phyloP scores from a whole-genome alignment of 2,329 filamentous ascomycete species.

The Macrophomina pseudophaseolina region DNA sequence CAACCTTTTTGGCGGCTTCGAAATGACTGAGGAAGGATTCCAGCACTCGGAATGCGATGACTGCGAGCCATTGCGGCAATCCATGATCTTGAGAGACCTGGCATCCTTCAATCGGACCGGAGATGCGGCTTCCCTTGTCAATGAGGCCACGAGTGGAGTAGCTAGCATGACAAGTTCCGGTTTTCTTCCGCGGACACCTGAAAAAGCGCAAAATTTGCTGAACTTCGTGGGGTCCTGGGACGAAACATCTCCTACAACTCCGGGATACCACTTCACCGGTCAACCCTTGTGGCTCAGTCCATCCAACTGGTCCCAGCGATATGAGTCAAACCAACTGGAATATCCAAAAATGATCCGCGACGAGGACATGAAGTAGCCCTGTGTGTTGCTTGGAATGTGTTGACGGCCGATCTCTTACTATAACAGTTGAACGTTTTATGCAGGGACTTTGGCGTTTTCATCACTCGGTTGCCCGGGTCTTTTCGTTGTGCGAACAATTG shows the following conservation, averaged over 20 bases:
- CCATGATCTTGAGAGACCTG: constrained; percentile 18
- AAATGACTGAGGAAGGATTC: constrained; percentile 13
- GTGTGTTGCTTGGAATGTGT: background rate
- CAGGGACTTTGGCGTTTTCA: background rate
- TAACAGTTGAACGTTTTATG: background rate
- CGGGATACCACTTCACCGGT: constrained; percentile 14
- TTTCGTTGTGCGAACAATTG: background rate
- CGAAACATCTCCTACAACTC: background rate
- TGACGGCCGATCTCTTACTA: background rate
- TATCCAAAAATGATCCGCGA: constrained; percentile 19
- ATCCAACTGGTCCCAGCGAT: constrained; percentile 2
- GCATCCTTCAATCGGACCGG: constrained; percentile 14
- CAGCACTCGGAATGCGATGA: constrained; percentile 2
- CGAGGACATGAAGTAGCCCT: constrained; percentile 12
- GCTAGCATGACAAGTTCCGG: constrained; percentile 13
- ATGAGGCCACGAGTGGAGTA: constrained; percentile 22
- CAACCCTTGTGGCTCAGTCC: constrained; percentile 13
- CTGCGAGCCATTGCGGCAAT: constrained; percentile 8
- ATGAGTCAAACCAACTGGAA: background rate
- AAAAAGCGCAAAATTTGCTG: background rate
- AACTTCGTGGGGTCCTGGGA: constrained; percentile 17
- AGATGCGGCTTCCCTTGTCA: constrained; percentile 5
- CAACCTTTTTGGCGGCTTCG: constrained; percentile 17
- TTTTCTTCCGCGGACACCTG: constrained; percentile 10
- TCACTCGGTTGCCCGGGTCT: background rate